Evolutionary conservation across 495 filamentous ascomycete genomes (phyloP), one percentile per base, ranked within the genome.

Genomic region (Aspergillus sclerotioniger): DNA sequence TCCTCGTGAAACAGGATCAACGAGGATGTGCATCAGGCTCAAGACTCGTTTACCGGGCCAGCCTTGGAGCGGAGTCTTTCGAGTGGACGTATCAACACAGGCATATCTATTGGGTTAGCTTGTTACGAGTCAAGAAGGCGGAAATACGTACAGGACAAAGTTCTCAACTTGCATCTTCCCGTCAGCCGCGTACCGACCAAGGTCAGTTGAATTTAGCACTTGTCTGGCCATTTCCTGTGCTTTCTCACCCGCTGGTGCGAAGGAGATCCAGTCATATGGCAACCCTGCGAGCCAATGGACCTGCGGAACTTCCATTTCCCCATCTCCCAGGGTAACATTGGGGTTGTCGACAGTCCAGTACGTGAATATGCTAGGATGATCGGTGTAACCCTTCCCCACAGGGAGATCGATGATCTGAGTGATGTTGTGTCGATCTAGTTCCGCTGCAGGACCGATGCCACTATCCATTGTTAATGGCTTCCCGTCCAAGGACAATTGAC

Each of bases 241-340:
- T 5, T 8, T 7, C 13, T 15, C 5, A 13, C 32, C 47, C 3
- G 47, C 47, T 0, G 47, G 47, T 16, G 47, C 47, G 31, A 50
- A 50, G 25, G 47, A 50, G 20, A 50, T 50, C 47, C 47, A 50
- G 12, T 50, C 47, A 25, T 32, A 50, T 28, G 47, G 47, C 47
- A 50, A 31, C 3, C 47, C 47, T 28, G 47, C 47, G 47, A 31
- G 28, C 47, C 47, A 50, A 13, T 50, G 21, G 25, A 50, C 25
- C 13, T 50, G 12, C 5, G 47, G 21, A 4, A 13, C 6, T 31
- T 50, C 21, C 47, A 50, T 50, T 25, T 32, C 25, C 13, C 47
- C 47, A 17, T 50, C 47, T 5, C 47, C 47, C 25, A 50, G 4
- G 25, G 31, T 31, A 3, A 25, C 47, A 16, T 31, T 50, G 7